Evolutionary conservation across 306 rosid species (phyloP).

Genomic region (Trifolium subterraneum): DNA sequence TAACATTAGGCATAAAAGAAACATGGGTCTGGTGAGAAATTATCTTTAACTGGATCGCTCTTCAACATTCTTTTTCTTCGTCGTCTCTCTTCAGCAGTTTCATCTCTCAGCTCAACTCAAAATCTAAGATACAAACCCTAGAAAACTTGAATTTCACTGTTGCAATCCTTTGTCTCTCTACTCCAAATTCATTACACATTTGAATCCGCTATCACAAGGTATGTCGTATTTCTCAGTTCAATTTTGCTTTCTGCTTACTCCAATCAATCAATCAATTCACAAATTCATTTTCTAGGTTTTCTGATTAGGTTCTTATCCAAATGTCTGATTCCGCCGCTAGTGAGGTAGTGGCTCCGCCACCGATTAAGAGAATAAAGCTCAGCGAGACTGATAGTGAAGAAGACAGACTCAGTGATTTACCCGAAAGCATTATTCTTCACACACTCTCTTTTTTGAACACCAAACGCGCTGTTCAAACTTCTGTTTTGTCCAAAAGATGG

Average conservation of each 20-base stretch:
- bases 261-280: background rate
- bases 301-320: background rate
- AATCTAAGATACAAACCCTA: background rate
- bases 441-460: background rate
- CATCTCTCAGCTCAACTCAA: background rate
- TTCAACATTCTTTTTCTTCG: no score
- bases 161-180: no score
- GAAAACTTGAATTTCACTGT: no score
- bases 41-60: no score
- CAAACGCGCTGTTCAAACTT: background rate
- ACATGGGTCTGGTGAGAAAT: no score
- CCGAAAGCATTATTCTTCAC: background rate
- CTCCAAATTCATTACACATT: no score
- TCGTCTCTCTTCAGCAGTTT: no score
- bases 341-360: no score
- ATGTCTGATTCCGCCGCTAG: background rate
- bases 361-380: background rate
- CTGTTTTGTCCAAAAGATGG: background rate
- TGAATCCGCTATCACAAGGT: background rate
- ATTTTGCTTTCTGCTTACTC: background rate
- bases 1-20: no score
- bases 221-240: background rate
- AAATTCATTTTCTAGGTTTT: background rate
- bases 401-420: background rate
- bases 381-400: background rate